Evolutionary conservation across 192 early-diverging fungal genomes (phyloP).

Genomic region (Entomortierella parvispora): DNA sequence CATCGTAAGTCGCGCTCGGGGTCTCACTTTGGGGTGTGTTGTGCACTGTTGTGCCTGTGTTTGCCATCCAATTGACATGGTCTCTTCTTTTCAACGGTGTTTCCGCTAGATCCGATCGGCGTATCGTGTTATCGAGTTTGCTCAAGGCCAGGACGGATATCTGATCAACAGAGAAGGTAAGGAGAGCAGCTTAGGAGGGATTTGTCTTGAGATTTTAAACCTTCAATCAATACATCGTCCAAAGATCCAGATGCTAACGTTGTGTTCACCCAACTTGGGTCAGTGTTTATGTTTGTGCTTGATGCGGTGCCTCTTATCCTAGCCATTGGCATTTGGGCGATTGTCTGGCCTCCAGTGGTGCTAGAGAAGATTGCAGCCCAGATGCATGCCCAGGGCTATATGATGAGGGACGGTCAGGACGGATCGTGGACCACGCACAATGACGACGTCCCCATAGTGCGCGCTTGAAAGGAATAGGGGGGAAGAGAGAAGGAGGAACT

Average conservation of each 20-base stretch:
- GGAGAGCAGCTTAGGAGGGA: no score
- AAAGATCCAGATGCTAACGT: neutral
- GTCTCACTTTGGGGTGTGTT: neutral
- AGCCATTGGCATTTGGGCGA: slow-evolving; percentile 31
- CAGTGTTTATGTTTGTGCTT: slow-evolving; percentile 28
- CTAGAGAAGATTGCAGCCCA: slow-evolving; percentile 7
- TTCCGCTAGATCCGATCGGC: slow-evolving; percentile 18
- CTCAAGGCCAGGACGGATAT: slow-evolving; percentile 17
- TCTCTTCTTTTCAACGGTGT: neutral
- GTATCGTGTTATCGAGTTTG: slow-evolving; percentile 32
- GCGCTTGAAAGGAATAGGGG: no score
- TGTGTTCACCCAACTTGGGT: neutral
- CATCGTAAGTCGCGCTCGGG: slow-evolving; percentile 15
- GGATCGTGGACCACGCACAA: no score
- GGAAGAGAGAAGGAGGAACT: no score
- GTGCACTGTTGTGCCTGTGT: neutral
- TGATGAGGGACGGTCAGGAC: neutral
- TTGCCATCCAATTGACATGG: neutral
- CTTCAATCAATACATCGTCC: neutral
- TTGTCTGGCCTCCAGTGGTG: slow-evolving; percentile 14
- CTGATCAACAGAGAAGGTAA: slow-evolving; percentile 27
- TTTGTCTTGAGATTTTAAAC: neutral
- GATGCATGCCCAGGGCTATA: no score
- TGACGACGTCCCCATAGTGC: no score
- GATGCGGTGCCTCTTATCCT: slow-evolving; percentile 33